Percentiles rank a stretch among this genome's conserved stretches.
Conservation (phyloP, 139 green algal genomes). For the Trebouxia sp. region DNA sequence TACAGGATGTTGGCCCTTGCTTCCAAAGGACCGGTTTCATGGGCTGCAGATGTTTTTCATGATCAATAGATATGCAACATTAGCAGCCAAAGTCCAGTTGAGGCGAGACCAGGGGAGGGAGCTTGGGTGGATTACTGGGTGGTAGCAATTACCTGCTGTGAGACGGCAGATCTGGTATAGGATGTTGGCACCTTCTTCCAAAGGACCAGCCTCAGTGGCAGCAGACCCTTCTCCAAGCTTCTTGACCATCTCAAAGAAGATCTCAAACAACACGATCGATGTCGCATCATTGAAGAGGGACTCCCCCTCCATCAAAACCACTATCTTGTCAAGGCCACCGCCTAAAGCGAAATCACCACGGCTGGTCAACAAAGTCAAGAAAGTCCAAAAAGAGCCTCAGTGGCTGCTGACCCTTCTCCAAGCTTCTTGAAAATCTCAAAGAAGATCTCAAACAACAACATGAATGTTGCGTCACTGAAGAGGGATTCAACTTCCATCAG, state of each 20-base stretch:
- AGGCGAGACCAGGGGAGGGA: too few relatives aligned
- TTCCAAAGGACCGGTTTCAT: background rate
- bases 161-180: constrained; percentile 41
- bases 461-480: too few relatives aligned
- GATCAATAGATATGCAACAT: too few relatives aligned
- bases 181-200: constrained; percentile 30
- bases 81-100: too few relatives aligned
- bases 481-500: too few relatives aligned
- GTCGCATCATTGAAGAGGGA: constrained; percentile 72
- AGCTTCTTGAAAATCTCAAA: constrained; percentile 44
- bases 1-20: constrained; percentile 19
- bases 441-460: too few relatives aligned
- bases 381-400: too few relatives aligned
- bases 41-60: background rate
- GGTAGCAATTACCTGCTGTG: background rate
- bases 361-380: too few relatives aligned
- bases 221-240: background rate
- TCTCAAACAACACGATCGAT: constrained; percentile 79
- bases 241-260: constrained; percentile 65
- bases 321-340: constrained; percentile 69
- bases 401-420: background rate
- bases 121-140: too few relatives aligned
- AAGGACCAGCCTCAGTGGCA: background rate
- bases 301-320: constrained; percentile 81
- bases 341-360: too few relatives aligned